Conservation (phyloP, 2,329 filamentous ascomycete species). For the Chaetomium strumarium region DNA sequence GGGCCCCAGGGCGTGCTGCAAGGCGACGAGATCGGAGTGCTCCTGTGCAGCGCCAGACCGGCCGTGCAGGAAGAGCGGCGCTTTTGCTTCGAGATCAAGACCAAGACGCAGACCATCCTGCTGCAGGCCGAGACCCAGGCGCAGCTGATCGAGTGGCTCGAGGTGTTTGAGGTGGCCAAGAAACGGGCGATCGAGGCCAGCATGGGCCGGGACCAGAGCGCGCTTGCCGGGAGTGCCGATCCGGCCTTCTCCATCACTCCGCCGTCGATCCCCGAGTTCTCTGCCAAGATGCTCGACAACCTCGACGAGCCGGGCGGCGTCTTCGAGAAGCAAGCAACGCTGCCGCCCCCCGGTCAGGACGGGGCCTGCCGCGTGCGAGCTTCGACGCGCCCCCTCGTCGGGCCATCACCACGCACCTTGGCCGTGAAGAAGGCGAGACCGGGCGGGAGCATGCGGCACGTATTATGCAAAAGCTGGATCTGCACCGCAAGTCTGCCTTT, state of each 20-base stretch:
- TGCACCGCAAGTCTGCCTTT: slow-evolving; percentile 73
- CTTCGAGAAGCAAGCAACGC: slow-evolving; percentile 57
- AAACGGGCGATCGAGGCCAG: slow-evolving; percentile 79
- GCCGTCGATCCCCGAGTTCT: slow-evolving; percentile 83
- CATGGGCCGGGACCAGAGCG: slow-evolving; percentile 45
- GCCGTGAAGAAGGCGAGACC: slow-evolving; percentile 63
- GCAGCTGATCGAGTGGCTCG: slow-evolving; percentile 91
- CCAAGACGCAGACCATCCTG: slow-evolving; percentile 83
- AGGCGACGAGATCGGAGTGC: slow-evolving; percentile 89
- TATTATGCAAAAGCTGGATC: slow-evolving; percentile 87
- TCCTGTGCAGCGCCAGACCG: slow-evolving; percentile 88
- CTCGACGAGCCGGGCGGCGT: slow-evolving; percentile 32
- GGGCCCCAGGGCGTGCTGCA: slow-evolving; percentile 83
- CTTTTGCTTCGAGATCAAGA: slow-evolving; percentile 98
- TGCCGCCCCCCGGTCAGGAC: slow-evolving; percentile 61
- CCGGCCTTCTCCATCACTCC: slow-evolving; percentile 90
- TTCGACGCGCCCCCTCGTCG: slow-evolving; percentile 58
- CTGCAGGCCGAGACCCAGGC: slow-evolving; percentile 89
- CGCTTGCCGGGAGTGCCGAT: slow-evolving; percentile 48
- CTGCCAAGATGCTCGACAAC: slow-evolving; percentile 58
- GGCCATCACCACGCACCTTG: slow-evolving; percentile 49
- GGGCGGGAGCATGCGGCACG: slow-evolving; percentile 76
- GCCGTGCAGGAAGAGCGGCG: slow-evolving; percentile 87
- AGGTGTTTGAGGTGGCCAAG: slow-evolving; percentile 89
- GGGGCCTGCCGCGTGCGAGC: slow-evolving; percentile 55